Percentiles rank a stretch among this genome's conserved stretches.
These are phyloP conservation scores for Geotrichum reessii DNA, from an alignment of 1,139 yeast genomes.

Conservation along the genomic window DNA sequence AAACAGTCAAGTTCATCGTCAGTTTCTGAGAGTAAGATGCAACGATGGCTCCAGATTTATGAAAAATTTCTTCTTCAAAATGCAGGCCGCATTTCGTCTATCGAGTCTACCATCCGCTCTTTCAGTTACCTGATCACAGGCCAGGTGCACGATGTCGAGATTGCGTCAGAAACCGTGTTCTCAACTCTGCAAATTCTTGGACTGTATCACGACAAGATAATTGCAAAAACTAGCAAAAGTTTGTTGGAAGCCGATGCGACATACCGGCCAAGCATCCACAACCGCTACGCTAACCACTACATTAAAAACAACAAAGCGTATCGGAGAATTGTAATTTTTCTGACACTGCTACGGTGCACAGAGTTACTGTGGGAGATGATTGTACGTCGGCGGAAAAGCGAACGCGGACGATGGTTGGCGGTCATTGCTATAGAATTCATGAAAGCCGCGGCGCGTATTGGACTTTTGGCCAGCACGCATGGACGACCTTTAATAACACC, in stretches of 20 bases:
- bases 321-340: slow-evolving; percentile 30
- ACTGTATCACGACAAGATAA: slow-evolving; percentile 38
- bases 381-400: slow-evolving; percentile 22
- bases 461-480: slow-evolving; percentile 29
- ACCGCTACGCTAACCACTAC: slow-evolving; percentile 34
- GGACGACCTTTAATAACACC: slow-evolving; percentile 33
- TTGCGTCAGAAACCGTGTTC: slow-evolving; percentile 35
- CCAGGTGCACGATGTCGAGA: slow-evolving; percentile 39
- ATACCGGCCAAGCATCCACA: slow-evolving; percentile 30
- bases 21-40: not conserved
- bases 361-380: slow-evolving; percentile 39
- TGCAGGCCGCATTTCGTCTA: slow-evolving; percentile 37
- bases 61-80: slow-evolving; percentile 35
- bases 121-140: slow-evolving; percentile 40
- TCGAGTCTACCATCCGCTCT: slow-evolving; percentile 37
- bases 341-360: slow-evolving; percentile 35
- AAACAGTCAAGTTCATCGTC: not conserved
- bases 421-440: slow-evolving; percentile 33
- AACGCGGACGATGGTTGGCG: slow-evolving; percentile 31
- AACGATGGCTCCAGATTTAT: slow-evolving; percentile 27
- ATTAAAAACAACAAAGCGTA: slow-evolving; percentile 28
- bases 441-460: slow-evolving; percentile 35
- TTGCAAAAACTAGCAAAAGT: slow-evolving; percentile 31
- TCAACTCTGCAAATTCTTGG: slow-evolving; percentile 37
- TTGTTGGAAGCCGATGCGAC: slow-evolving; percentile 22